phyloP scores from a whole-genome alignment of 192 early-diverging fungal species.

The Coemansia sp. region DNA sequence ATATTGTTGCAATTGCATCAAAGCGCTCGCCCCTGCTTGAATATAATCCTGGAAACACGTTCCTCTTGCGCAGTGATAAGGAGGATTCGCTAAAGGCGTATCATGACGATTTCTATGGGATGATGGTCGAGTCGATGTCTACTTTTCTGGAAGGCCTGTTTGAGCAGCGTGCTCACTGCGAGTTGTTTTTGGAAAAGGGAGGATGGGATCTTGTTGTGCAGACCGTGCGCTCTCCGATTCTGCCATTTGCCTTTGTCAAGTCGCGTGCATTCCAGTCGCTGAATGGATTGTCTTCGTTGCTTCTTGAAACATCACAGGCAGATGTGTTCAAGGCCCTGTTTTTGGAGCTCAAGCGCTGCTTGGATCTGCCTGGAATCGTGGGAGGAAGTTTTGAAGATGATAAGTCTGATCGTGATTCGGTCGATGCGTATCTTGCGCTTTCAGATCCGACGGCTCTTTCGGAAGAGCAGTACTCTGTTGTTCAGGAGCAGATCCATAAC shows the following conservation, averaged over 20 bases:
- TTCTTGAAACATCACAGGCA: slow-evolving; percentile 51
- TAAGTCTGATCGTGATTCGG: background rate
- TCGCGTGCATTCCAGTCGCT: slow-evolving; percentile 52
- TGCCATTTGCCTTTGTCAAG: slow-evolving; percentile 54
- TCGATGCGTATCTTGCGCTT: slow-evolving; percentile 28
- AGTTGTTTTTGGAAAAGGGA: slow-evolving; percentile 47
- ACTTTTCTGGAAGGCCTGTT: slow-evolving; percentile 54
- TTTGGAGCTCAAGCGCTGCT: slow-evolving; percentile 28
- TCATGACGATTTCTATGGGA: slow-evolving; percentile 59
- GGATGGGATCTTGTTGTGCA: slow-evolving; percentile 50
- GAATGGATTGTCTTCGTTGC: slow-evolving; percentile 43
- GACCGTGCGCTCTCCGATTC: slow-evolving; percentile 47
- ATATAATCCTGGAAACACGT: slow-evolving; percentile 47
- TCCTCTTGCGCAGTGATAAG: slow-evolving; percentile 37
- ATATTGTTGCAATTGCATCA: slow-evolving; percentile 64
- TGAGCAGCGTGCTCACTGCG: slow-evolving; percentile 48
- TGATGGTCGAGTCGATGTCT: slow-evolving; percentile 57
- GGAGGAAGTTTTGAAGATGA: background rate
- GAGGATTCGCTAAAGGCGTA: slow-evolving; percentile 53
- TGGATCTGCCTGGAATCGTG: slow-evolving; percentile 15
- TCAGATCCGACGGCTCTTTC: slow-evolving; percentile 32
- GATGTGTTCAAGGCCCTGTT: slow-evolving; percentile 40
- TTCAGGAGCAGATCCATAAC: slow-evolving; percentile 33
- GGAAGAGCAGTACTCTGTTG: slow-evolving; percentile 17
- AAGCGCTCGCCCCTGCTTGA: slow-evolving; percentile 30